Base-by-base conservation (phyloP, 1,284 basidiomycete genomes). In the Rhodotorula sp. region DNA sequence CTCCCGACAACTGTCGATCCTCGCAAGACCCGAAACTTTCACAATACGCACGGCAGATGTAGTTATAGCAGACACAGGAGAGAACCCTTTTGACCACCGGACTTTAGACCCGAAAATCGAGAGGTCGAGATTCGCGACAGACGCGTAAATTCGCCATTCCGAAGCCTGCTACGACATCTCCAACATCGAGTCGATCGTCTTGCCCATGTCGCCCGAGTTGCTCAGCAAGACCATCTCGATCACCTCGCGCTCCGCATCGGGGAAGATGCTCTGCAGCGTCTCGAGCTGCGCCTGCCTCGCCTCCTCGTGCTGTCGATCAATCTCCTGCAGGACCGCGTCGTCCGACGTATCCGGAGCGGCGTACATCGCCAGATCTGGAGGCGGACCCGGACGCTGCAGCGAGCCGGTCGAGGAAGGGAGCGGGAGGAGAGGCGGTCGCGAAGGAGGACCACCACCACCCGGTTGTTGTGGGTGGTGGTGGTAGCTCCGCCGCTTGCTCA, bases 221-320 rank as follows among this genome's bases (percentile, higher is more conserved):
- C 90, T 90, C 78, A 95, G 90, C 67, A 97, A 82, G 49, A 97
- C 92, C 85, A 87, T 89, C 75, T 93, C 90, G 61, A 92, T 85
- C 49, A 95, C 86, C 80, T 94, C 93, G 63, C 81, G 80, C 78
- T 95, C 93, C 74, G 90, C 84, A 10, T 23, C n/a, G 5, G 64
- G 45, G 18, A 69, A 64, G 34, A 67, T 56, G 26, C 70, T 68
- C 62, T 67, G 60, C 47, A 71, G 38, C 38, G 70, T 71, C 58
- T 56, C 62, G 34, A 76, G n/a, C 14, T 47, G n/a, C 19, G 68
- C 73, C 60, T 48, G n/a, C 55, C 71, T 60, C 61, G 67, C 56
- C 54, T 70, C 85, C 70, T 87, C 86, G 78, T 90, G 87, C 54
- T 89, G 89, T 28, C 83, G 82, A 78, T 92, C 91, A 73, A 93